Base-by-base conservation (phyloP, 179 eudicot genomes). In the Beta macrorhiza region DNA sequence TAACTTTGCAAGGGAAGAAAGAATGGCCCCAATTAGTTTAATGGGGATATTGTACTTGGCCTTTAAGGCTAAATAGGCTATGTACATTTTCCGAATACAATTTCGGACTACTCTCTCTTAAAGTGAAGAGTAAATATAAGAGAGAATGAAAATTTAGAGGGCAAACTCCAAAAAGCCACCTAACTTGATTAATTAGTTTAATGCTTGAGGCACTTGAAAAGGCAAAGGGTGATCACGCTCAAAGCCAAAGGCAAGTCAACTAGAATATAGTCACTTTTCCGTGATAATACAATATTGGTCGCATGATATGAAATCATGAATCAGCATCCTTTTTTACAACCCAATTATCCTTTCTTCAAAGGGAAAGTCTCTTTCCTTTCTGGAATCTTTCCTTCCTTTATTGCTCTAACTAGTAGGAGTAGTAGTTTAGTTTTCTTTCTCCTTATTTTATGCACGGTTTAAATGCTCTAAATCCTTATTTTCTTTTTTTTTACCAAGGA, bases 361-460 rank as follows among this genome's bases (percentile, higher is more conserved):
- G 76, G 79, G 85, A 83, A 75, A 75, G 67, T 75, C 45, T 10
- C 47, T 71, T 44, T 22, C 14, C 17, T 69, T 69, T 75, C 67
- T 83, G 47, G 80, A 80, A 70, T 15, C 83, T 76, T 83, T 80
- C 0, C 61, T 22, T 71, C 16, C 75, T 45, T 44, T 44, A 45
- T 47, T 45, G 45, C 55, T 8, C 74, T 68, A 69, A 20, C 20
- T 9, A 15, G 3, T 10, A 11, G 2, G 0, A 11, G 2, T 10
- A 56, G 1, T 15, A 3, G 14, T 1, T 56, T 56, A 14, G 1
- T 56, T 11, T 13, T 13, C 11, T 15, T 13, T 56, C 59, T 56
- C 42, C 42, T 37, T 37, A 37, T 37, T 37, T 37, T 37, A 37
- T 37, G 3, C 4, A 37, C 42, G 1, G 11, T 52, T 7, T 7